Conservation (phyloP, 805 yeast species). For the Maudiozyma serrabonitensis region DNA sequence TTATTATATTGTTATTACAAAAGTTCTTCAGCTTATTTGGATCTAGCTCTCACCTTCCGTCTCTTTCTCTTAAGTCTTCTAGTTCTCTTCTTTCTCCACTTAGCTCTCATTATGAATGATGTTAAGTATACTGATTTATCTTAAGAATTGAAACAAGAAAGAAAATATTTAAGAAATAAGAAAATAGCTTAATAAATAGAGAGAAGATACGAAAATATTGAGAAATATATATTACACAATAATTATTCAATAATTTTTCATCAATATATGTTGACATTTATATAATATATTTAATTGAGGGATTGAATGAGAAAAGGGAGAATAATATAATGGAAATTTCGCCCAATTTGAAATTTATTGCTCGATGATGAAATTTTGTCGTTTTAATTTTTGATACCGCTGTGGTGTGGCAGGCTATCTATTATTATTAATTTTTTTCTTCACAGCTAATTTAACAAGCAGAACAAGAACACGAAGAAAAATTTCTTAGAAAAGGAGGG, state of each 20-base stretch:
- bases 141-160: neutral
- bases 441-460: too few species aligned
- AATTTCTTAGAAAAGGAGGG: too few species aligned
- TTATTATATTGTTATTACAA: neutral
- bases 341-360: neutral
- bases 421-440: too few species aligned
- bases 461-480: too few species aligned
- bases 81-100: constrained; percentile 99
- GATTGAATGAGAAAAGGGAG: too few species aligned
- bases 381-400: neutral
- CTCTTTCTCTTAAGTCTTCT: constrained; percentile 99
- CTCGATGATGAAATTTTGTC: neutral
- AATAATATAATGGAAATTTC: neutral
- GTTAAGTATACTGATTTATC: neutral
- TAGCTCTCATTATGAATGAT: constrained; percentile 64
- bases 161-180: neutral
- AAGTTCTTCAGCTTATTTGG: constrained; percentile 64
- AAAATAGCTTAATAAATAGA: neutral
- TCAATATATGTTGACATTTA: too few species aligned
- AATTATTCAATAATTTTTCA: too few species aligned
- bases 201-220: too few species aligned
- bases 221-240: too few species aligned
- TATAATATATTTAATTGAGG: too few species aligned
- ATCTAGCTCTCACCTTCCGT: constrained; percentile 99
- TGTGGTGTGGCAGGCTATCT: neutral